Evolutionary conservation across 2,329 filamentous ascomycete genomes (phyloP).

Genomic region (Curvularia verruculosa): DNA sequence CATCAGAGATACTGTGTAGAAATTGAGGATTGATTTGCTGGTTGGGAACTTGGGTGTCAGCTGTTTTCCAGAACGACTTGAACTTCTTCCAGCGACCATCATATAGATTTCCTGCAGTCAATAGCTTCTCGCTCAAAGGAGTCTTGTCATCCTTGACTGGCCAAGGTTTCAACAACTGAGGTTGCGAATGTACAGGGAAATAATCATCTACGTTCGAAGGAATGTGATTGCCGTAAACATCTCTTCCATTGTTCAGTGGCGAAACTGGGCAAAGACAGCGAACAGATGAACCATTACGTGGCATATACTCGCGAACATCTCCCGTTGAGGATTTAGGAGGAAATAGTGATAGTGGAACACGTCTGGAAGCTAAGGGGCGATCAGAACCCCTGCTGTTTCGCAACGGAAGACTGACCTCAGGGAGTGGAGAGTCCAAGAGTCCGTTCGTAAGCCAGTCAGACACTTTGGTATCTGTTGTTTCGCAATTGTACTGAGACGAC

Average conservation of each 20-base stretch:
- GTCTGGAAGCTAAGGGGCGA: background rate
- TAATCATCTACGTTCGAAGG: conserved; percentile 18
- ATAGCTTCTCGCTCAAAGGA: background rate
- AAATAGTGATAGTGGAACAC: conserved; percentile 5
- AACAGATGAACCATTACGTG: background rate
- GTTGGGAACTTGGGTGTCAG: background rate
- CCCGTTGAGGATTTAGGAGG: conserved; percentile 6
- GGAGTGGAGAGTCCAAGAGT: background rate
- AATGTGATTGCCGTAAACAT: conserved; percentile 23
- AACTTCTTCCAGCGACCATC: conserved; percentile 3
- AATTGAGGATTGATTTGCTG: background rate
- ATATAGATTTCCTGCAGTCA: background rate
- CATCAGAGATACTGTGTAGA: background rate
- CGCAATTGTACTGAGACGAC: background rate
- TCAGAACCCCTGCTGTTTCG: background rate
- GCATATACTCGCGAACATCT: conserved; percentile 13
- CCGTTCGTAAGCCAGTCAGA: conserved; percentile 12
- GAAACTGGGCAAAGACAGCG: conserved; percentile 10
- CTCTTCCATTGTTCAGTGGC: conserved; percentile 20
- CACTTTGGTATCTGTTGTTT: conserved; percentile 2
- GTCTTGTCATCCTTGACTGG: background rate
- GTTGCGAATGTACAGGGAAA: background rate
- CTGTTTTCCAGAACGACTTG: conserved; percentile 9
- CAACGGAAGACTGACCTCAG: background rate
- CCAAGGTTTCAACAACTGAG: background rate